These are phyloP conservation scores for Neurospora tetraspora DNA, from an alignment of 495 filamentous ascomycete genomes.

Conservation along the genomic window DNA sequence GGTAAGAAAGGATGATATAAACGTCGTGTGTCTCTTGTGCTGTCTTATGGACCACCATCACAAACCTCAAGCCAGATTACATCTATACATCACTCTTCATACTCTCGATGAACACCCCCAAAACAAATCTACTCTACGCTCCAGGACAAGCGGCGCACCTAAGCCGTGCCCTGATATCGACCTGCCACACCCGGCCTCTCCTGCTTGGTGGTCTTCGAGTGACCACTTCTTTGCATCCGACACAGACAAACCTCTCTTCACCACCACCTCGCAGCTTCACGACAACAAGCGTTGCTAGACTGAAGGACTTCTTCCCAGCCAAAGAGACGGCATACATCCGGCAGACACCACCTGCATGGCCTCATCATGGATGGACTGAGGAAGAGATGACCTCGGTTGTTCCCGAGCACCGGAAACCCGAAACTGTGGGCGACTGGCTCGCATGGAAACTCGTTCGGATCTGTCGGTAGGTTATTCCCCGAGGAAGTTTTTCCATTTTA, in stretches of 20 bases:
- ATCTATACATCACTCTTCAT: not conserved
- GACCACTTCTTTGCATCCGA: constrained; percentile 1
- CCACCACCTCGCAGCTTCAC: constrained; percentile 26
- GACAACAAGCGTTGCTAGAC: constrained; percentile 25
- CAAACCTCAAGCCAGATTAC: not conserved
- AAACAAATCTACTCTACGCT: constrained; percentile 23
- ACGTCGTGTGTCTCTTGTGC: not conserved
- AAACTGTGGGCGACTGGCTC: constrained; percentile 31
- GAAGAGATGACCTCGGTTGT: constrained; percentile 35
- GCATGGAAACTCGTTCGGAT: constrained; percentile 37
- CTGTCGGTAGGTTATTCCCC: constrained; percentile 12
- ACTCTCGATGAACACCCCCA: constrained; percentile 16
- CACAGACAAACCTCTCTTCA: not conserved
- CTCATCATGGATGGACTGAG: constrained; percentile 52
- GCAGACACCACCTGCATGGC: constrained; percentile 51
- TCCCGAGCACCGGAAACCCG: constrained; percentile 27
- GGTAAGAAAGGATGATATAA: not conserved
- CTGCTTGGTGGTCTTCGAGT: constrained; percentile 16
- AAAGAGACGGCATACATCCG: constrained; percentile 38
- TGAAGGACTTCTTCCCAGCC: constrained; percentile 37
- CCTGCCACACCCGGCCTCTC: constrained; percentile 8
- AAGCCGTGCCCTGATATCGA: constrained; percentile 16
- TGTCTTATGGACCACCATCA: not conserved
- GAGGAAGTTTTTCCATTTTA: not conserved
- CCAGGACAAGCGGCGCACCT: constrained; percentile 25